Evolutionary conservation across 139 green algal genomes (phyloP), one percentile per base, ranked within the genome.

Genomic region (Desmodesmus armatus): DNA sequence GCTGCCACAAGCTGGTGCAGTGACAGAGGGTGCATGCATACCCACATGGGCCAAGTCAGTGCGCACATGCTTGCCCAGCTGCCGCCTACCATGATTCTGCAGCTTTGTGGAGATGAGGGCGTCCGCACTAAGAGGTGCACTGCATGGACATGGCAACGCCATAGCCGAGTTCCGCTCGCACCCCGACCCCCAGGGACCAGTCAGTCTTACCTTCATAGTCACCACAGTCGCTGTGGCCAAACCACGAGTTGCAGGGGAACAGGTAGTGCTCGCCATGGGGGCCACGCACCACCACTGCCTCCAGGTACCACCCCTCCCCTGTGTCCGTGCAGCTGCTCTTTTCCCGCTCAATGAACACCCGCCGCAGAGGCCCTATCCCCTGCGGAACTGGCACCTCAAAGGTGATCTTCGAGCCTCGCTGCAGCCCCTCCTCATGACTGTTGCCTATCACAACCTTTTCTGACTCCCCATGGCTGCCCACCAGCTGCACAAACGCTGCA

Each of bases 231-330:
- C 87, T 92, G 47, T 92, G 87, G 27, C 96, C 96, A 72, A 99
- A 91, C 96, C 96, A 99, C 9, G 88, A 65, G 27, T 94, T 83
- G 87, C 96, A 98, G 23, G 94, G 95, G 83, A 99, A 98, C 37
- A 85, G n/a, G 43, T 88, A 92, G 5, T 71, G 47, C 40, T 92
- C 75, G 0, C 89, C 91, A 5, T 89, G 85, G 0, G 90, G 89
- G 1, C 89, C 88, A 3, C 80, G 67, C 21, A 96, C 88, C 69
- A 92, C 63, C 3, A 94, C 62, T 3, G 90, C 55, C 35, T 96
- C 89, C 23, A 97, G 87, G 75, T 89, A 96, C 95, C 95, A 97
- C 27, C 93, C 94, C 1, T 79, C 78, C 3, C 92, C 92, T 35
- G 75, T 78, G 58, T 89, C 89, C n/a, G 71, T 86, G 33, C 44